Base-by-base conservation (phyloP, 208 protist genomes). In the Wallacemonas sp. region DNA sequence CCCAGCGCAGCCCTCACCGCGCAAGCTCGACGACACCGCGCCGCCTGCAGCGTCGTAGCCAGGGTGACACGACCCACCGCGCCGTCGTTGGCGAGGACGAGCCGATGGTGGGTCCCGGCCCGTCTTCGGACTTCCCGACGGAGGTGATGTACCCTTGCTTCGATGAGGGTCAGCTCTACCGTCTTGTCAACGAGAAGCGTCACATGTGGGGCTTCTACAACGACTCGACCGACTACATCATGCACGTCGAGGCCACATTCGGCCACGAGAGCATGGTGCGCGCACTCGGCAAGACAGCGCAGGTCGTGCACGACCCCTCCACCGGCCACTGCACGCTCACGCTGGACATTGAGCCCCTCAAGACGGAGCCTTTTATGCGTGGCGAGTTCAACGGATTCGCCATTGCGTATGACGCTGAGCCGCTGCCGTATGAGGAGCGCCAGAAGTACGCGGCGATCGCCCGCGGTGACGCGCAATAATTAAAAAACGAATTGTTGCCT, bases 161-260 rank as follows among this genome's bases (percentile, higher is more conserved):
- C 59, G 71, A 89, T 32, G 68, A 81, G 63, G 70, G 61, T 13
- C 87, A 89, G 68, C 79, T 93, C 26, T 93, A 89, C 72, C 87
- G 87, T 19, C 58, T 93, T 9, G 83, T 87, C n/a, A 81, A 78
- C 65, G 42, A 78, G 50, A 46, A 54, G 48, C 67, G 68, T 0
- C 74, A 81, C 67, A 74, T 64, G 70, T 93, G 87, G 84, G 70
- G 69, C 36, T 93, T 87, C 71, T 93, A 91, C 82, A 93, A 93
- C 65, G 87, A 91, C 68, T 86, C 84, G 15, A 53, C 29, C 1
- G 60, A 77, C 22, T 91, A 88, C 63, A 33, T 73, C 29, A 91
- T 93, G 81, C 76, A 72, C 26, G 66, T 91, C 27, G 45, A 64
- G 32, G 77, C 82, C 37, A 82, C 66, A 36, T 91, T 91, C 73